These are phyloP conservation scores for Zostera marina DNA, from an alignment of 116 monocot species.

Conservation along the genomic window DNA sequence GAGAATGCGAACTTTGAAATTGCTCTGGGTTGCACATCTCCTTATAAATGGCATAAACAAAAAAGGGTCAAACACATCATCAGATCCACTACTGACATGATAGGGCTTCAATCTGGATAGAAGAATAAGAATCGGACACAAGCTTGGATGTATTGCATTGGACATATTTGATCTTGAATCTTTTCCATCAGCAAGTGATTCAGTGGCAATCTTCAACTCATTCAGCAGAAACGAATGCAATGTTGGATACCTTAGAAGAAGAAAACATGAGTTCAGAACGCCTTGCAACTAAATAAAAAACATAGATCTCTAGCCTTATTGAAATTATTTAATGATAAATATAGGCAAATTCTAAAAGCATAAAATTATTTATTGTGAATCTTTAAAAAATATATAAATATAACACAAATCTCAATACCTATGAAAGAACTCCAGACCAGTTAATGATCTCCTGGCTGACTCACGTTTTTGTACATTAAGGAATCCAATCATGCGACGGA, in stretches of 20 bases:
- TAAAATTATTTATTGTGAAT: too few relatives aligned
- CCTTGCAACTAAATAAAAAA: neutral
- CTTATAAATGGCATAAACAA: conserved; percentile 63
- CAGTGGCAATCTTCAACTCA: conserved; percentile 69
- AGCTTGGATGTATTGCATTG: conserved; percentile 86
- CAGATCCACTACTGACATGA: conserved; percentile 33
- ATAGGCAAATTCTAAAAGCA: too few relatives aligned
- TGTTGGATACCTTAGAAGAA: conserved; percentile 68
- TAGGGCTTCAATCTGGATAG: conserved; percentile 89
- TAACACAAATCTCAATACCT: conserved; percentile 26
- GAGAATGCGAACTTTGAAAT: conserved; percentile 72
- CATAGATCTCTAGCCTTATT: neutral
- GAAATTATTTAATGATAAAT: neutral
- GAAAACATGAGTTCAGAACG: neutral
- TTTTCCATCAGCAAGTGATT: conserved; percentile 33
- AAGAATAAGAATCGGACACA: conserved; percentile 97
- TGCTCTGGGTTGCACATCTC: conserved; percentile 79
- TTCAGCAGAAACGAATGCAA: conserved; percentile 66
- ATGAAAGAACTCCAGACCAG: conserved; percentile 95
- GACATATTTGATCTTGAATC: conserved; percentile 35
- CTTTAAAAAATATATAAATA: neutral
- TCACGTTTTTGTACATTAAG: conserved; percentile 80
- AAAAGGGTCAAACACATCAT: conserved; percentile 80
- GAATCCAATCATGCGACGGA: conserved; percentile 96
- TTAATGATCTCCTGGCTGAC: conserved; percentile 56